Base-by-base conservation (phyloP, 805 yeast genomes). In the Metschnikowia corniflorae region DNA sequence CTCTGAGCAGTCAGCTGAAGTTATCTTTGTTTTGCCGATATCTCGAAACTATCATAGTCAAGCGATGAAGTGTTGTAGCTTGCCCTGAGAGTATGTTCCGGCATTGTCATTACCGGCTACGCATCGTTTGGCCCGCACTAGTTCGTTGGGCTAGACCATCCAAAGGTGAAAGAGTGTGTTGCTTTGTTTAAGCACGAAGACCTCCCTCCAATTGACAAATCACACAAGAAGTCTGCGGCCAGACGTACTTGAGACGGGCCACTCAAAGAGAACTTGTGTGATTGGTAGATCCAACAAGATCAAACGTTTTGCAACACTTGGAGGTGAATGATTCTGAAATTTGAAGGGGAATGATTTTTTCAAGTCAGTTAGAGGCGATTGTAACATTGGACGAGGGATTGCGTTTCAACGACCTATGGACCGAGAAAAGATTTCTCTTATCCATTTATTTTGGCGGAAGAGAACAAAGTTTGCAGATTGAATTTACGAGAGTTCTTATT, bases 381-480 rank as follows among this genome's bases (percentile, higher is more conserved):
- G 68, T 78, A 13, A 60, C 59, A 28, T 72, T 88, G 57, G 83
- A 87, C 60, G 71, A 70, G 44, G 75, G 73, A 49, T 66, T 87
- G 47, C 78, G 96, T 66, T 87, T 88, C 69, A 87, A 87, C 63
- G 86, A 87, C 59, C 95, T 96, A 31, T 47, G 51, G 51, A 47
- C 43, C 46, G 51, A 50, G 50, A 48, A 29, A 42, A 46, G 42
- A 41, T 48, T 36, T 49, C 52, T 12, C 41, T 46, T 33, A 46
- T 48, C 41, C 40, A 29, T 31, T 45, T 29, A 31, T 10, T n/a
- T 9, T 6, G 23, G 9, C 7, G 10, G 10, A 20, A 20, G 10
- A 20, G 10, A 10, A 20, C 10, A n/a, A n/a, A n/a, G n/a, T n/a
- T n/a, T n/a, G n/a, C n/a, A n/a, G n/a, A n/a, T n/a, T n/a, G n/a